Evolutionary conservation across 495 filamentous ascomycete species (phyloP), one percentile per base, ranked within the genome.

Genomic region (Penicillium flavigenum): DNA sequence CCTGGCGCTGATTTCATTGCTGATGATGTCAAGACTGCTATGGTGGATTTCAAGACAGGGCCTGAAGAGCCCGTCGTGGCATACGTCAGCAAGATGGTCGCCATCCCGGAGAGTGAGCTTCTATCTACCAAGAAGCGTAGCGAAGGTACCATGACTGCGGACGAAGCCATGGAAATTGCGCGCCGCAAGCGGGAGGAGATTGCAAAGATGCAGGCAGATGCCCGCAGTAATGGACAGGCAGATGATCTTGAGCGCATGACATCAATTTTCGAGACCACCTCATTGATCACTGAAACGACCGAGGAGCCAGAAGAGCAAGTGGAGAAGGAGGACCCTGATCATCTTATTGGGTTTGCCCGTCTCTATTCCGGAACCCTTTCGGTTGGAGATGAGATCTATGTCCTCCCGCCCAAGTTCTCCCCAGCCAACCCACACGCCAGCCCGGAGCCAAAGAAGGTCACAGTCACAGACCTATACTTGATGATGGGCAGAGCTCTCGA

Each of bases 21-120:
- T 51, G 74, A 81, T 9, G 74, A 76, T 2, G 72, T 97, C 44
- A 87, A 83, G 57, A 78, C 87, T 19, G 92, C 94, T 9, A 91
- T 98, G 85, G 65, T 89, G 5, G 80, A 86, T 2, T 97, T 94
- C 67, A 88, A 88, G 60, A 84, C 82, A 4, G 73, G 72, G 1
- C 72, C 80, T 9, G 80, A 83, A 0, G 87, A 88, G 47, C 93
- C 94, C 2, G 86, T 95, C 3, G 90, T 98, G 7, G 94, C 92
- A 10, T 99, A 95, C 62, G 91, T 99, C 42, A 97, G 92, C 72
- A 99, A 99, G 72, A 96, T 99, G 92, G 89, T 96, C 20, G 91
- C 94, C 1, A 83, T 98, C 17, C 92, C 90, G 2, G 90, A 92
- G 64, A 96, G 90, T 64, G 92, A 98, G 59, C 79, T 99, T 17